Conservation (phyloP, 345 rosid species). For the Alliaria petiolata region DNA sequence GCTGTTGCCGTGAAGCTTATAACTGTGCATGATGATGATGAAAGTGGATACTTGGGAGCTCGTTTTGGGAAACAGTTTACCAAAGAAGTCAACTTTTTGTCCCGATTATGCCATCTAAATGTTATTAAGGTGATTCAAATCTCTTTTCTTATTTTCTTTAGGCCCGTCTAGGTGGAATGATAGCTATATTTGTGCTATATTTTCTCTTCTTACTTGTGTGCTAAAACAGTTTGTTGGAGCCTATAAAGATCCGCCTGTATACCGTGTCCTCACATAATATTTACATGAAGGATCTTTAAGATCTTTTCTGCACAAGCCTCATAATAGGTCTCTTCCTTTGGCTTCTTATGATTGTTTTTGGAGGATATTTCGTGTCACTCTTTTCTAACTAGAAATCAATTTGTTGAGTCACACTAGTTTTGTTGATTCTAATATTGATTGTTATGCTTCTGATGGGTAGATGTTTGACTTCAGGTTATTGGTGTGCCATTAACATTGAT, state of each 20-base stretch:
- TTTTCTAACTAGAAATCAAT: too few relatives aligned
- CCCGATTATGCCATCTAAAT: constrained; percentile 66
- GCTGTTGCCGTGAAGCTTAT: constrained; percentile 96
- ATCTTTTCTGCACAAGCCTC: constrained; percentile 91
- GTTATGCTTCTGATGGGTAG: too few relatives aligned
- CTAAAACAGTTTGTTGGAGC: constrained; percentile 66
- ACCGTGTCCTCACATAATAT: constrained; percentile 62
- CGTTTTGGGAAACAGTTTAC: constrained; percentile 81
- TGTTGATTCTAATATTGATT: too few relatives aligned
- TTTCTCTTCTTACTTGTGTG: constrained; percentile 22
- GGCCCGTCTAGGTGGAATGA: not conserved
- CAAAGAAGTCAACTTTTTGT: constrained; percentile 79
- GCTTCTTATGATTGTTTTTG: too few relatives aligned
- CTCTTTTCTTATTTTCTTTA: not conserved
- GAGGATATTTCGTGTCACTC: too few relatives aligned
- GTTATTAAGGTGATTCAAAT: constrained; percentile 67
- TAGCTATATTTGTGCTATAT: not conserved
- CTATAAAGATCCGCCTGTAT: constrained; percentile 71
- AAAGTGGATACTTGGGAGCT: constrained; percentile 57
- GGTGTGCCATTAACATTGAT: too few relatives aligned
- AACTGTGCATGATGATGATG: constrained; percentile 83
- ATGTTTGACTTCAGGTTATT: too few relatives aligned
- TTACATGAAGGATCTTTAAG: constrained; percentile 78
- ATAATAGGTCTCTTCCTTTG: constrained; percentile 66
- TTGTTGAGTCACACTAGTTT: too few relatives aligned